A percentile compares a stretch with the other conserved stretches of the same genome.
These are phyloP conservation scores for Suillus clintonianus DNA, from an alignment of 768 basidiomycete species.

Conservation along the genomic window DNA sequence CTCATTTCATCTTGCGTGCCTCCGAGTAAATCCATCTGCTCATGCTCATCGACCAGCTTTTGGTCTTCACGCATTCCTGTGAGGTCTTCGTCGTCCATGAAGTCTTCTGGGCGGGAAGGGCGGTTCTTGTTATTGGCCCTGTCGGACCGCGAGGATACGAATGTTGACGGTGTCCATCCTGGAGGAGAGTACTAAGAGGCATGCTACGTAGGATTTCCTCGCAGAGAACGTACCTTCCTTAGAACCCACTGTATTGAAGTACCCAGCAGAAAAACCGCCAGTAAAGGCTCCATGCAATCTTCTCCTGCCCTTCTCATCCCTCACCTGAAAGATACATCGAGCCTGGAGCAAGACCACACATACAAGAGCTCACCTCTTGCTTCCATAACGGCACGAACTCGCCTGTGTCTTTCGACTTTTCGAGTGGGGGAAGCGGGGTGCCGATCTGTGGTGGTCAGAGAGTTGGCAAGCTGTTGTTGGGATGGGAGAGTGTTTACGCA, in stretches of 20 bases:
- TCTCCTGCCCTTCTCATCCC: conserved; percentile 90
- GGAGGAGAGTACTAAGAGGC: not conserved
- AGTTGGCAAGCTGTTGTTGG: conserved; percentile 1
- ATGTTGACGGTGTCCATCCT: conserved; percentile 96
- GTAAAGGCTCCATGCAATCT: conserved; percentile 98
- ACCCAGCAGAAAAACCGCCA: conserved; percentile 96
- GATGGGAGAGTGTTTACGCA: conserved; percentile 32
- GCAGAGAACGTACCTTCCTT: conserved; percentile 74
- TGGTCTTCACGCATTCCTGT: conserved; percentile 76
- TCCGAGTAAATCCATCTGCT: conserved; percentile 72
- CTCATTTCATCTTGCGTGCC: conserved; percentile 51
- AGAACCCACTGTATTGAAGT: conserved; percentile 94
- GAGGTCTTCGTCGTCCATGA: conserved; percentile 99
- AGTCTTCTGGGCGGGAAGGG: conserved; percentile 78
- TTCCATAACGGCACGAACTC: conserved; percentile 99
- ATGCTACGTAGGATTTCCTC: not conserved
- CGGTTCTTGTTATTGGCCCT: conserved; percentile 58
- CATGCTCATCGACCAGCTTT: conserved; percentile 75
- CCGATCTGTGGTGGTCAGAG: conserved; percentile 64
- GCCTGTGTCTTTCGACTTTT: conserved; percentile 87
- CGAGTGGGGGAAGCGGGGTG: conserved; percentile 91
- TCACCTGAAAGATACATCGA: conserved; percentile 52
- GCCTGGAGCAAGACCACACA: conserved; percentile 19
- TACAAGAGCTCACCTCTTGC: conserved; percentile 70
- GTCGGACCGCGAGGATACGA: conserved; percentile 84